phyloP scores from a whole-genome alignment of 345 rosid species.

The Garcia nutans region DNA sequence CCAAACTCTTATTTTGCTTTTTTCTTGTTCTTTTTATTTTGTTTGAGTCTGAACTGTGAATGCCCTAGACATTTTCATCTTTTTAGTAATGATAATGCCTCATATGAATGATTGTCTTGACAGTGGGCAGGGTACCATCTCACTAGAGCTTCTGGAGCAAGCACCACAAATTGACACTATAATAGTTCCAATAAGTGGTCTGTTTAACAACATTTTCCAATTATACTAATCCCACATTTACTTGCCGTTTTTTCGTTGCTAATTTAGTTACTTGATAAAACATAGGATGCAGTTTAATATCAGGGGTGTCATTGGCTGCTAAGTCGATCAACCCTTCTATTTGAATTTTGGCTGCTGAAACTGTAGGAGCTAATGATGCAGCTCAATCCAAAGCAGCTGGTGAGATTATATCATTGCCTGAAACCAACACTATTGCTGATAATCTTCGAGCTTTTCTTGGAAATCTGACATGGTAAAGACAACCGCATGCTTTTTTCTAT shows the following conservation, averaged over 20 bases:
- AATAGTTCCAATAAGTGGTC: constrained; percentile 84
- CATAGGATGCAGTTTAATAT: constrained; percentile 81
- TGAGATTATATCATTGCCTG: constrained; percentile 55
- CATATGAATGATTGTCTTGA: constrained; percentile 19
- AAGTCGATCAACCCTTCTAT: constrained; percentile 80
- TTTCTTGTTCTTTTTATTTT: not conserved
- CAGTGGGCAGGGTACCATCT: constrained; percentile 91
- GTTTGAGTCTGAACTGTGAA: not conserved
- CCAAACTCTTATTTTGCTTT: constrained; percentile 1
- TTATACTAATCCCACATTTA: not conserved
- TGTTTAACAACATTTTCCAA: constrained; percentile 17
- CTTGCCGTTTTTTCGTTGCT: not conserved
- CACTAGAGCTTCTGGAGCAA: constrained; percentile 83
- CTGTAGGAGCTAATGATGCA: constrained; percentile 86
- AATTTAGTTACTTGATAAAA: not conserved
- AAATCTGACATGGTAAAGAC: constrained; percentile 69
- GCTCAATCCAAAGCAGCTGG: constrained; percentile 86
- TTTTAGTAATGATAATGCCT: not conserved
- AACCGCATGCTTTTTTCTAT: constrained; percentile 2
- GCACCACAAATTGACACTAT: constrained; percentile 62
- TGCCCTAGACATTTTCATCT: not conserved
- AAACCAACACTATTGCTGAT: constrained; percentile 75
- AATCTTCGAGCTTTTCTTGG: constrained; percentile 89
- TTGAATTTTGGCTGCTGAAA: constrained; percentile 83
- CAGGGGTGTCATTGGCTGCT: constrained; percentile 92